Conservation (phyloP, 345 rosid species). For the Syzygium aqueum region DNA sequence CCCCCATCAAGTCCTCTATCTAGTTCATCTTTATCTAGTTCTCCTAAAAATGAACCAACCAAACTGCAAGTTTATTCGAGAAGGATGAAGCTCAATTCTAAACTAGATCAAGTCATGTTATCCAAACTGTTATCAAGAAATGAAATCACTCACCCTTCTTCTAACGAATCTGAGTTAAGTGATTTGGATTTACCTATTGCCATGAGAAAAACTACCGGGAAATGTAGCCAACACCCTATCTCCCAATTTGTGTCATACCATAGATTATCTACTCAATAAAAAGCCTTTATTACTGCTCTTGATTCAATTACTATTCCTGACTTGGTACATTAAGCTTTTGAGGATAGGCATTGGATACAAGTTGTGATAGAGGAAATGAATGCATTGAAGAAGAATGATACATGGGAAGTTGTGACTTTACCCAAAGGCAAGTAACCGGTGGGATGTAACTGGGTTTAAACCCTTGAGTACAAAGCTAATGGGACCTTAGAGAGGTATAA, state of each 20-base stretch:
- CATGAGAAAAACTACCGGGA: too few species aligned
- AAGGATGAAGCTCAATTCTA: not conserved
- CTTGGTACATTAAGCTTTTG: too few species aligned
- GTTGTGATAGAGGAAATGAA: not conserved
- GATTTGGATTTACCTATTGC: not conserved
- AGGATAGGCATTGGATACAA: not conserved
- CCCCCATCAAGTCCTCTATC: not conserved
- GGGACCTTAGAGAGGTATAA: not conserved
- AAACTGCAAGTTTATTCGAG: not conserved
- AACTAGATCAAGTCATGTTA: too few species aligned
- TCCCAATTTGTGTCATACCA: not conserved
- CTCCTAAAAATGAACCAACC: not conserved
- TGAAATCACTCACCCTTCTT: not conserved
- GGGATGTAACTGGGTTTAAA: not conserved
- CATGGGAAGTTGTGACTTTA: not conserved
- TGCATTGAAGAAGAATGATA: not conserved
- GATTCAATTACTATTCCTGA: not conserved
- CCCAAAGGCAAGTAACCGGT: not conserved
- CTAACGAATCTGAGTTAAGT: not conserved
- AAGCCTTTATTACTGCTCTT: not conserved
- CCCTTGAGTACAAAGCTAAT: not conserved
- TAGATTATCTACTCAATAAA: not conserved
- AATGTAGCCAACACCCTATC: not conserved
- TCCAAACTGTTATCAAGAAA: fast-evolving
- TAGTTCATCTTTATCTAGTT: not conserved